Base-by-base conservation (phyloP, 2,329 filamentous ascomycete genomes). In the Immersiporthe knoxdaviesiana region DNA sequence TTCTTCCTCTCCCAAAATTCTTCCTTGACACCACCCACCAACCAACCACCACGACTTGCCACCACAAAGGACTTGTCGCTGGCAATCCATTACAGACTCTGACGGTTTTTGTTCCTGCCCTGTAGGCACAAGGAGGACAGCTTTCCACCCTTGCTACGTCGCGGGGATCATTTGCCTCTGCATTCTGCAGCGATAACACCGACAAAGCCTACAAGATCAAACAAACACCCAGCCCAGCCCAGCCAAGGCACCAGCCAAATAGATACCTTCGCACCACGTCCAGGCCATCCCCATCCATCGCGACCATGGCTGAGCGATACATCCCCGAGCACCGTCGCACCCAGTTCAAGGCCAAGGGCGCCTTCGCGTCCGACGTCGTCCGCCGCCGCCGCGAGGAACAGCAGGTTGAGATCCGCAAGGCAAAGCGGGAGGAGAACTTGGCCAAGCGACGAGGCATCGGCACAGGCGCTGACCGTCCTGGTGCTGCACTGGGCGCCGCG, bases 291-390 rank as follows among this genome's bases (percentile, higher is more conserved):
- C n/a, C 27, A 60, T 47, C 35, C 60, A 69, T 50, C 79, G 80
- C 80, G 81, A 90, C 77, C 84, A 99, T 99, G 96, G 92, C 96
- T 82, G 96, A 99, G 82, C 93, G 96, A 79, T 99, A 97, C 86
- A 99, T 99, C 79, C 96, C 96, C 81, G 96, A 99, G 86, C 96
- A 99, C 87, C 94, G 96, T 82, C 94, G 96, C 80, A 97, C 93
- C 74, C 94, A 97, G 85, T 99, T 97, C 91, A 99, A 99, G 91
- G 96, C 96, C 68, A 97, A 97, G 89, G 95, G 93, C 84, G 93
- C 93, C 78, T 98, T 99, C 88, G 97, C 97, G 90, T 95, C 95
- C 77, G 96, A 99, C 81, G 96, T 99, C 86, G 91, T 99, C 74
- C 93, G 96, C 80, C 94, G 96, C 78, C 96, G 96, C 80, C 96